Evolutionary conservation across 352 stramenopile genomes (phyloP), one percentile per base, ranked within the genome.

Genomic region (Plasmopara halstedii): DNA sequence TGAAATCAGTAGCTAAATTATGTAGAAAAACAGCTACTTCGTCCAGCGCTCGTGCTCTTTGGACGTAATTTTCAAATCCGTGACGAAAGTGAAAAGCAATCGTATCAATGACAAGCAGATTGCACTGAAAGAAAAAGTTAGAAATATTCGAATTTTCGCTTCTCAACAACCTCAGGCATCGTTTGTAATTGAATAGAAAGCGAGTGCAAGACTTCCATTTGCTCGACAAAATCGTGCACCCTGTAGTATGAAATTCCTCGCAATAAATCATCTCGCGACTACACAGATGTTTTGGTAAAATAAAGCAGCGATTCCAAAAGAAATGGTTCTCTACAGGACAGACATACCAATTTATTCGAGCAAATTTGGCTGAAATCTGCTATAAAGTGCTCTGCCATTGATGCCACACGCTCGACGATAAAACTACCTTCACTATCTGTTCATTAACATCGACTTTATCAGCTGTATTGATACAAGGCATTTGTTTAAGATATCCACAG

Each of bases 51-150:
- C 81, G 63, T 9, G 70, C 50, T 14, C 88, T 72, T 50, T 83
- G 66, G 1, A 49, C 42, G 40, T 79, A 91, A 31, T 94, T 65
- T 42, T 90, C 74, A 39, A 86, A 90, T 0, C 70, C 78, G 36
- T 95, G 83, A 8, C 94, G 74, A 64, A 95, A 96, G 58, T 97
- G 94, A 70, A 97, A 98, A 11, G 94, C 87, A 15, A 97, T 66
- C 18, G 77, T 96, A 49, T 98, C 94, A n/a, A 98, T 48, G 3
- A 97, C 70, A 7, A 98, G 21, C 13, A 97, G 53, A 38, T 86
- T 84, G 35, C 95, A 81, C 56, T 94, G 52, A 6, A 52, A 23
- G 0, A 29, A 7, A 29, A 17, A 31, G 10, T 31, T 18, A 29
- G 2, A 1, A 17, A 18, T 29, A 19, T 8, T 14, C 15, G 11